Base-by-base conservation (phyloP, 805 yeast genomes). In the Suhomyces faveliae region DNA sequence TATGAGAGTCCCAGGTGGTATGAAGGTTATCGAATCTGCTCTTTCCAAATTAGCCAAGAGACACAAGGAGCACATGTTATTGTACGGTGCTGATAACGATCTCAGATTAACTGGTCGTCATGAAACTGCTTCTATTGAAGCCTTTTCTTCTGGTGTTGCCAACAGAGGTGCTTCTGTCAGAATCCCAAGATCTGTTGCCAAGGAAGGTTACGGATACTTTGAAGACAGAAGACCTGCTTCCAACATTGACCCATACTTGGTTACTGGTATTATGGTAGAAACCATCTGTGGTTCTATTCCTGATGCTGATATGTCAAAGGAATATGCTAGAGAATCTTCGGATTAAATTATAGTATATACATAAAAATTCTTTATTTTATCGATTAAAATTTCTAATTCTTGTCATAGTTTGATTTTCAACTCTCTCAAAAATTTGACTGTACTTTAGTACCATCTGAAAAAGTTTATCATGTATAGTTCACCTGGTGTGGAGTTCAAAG, bases 181-280 rank as follows among this genome's bases (percentile, higher is more conserved):
- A 84, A 94, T 94, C 70, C 99, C 99, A 77, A 87, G 99, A 80
- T 85, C 96, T 40, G 99, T 94, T 61, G 96, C 96, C 70, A 89
- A 89, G 75, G 98, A 91, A 74, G 97, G 97, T 52, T 89, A 75
- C 76, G 99, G 99, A 52, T 94, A 94, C 84, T 92, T 94, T 65
- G 99, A 94, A 82, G 99, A 94, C 78, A 89, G 99, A 81, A 89
- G 99, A 80, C 99, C 99, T 51, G 99, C 99, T 59, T 91, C 98
- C 54, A 94, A 94, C 86, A 94, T 94, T 64, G 99, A 94, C 75
- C 98, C 99, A 60, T 94, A 94, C 79, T 83, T 92, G 73, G 98
- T 94, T 57, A 91, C 97, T 48, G 99, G 98, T 81, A 90, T 94
- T 70, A 89, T 94, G 85, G 87, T 87, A 62, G 99, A 94, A 81